Conservation (phyloP, 73 alveolate species). For the Paramecium sexaurelia region DNA sequence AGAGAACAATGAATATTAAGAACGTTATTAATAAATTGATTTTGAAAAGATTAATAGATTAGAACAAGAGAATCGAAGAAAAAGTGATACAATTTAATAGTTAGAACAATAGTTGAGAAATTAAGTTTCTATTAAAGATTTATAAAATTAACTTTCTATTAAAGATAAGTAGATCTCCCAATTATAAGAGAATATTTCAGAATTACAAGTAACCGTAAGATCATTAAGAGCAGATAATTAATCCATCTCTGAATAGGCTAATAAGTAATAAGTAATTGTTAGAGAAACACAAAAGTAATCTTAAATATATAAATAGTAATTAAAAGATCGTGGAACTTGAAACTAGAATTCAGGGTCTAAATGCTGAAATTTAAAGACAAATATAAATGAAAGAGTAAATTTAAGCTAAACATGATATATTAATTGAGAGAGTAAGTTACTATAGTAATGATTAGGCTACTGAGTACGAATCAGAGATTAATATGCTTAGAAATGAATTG, state of each 20-base stretch:
- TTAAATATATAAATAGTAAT: not conserved
- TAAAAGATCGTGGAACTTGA: not conserved
- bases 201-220: not conserved
- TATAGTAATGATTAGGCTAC: not conserved
- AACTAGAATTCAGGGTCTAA: not conserved
- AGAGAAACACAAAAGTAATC: constrained; percentile 37
- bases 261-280: not conserved
- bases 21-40: constrained; percentile 13
- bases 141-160: not conserved
- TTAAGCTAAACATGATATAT: not conserved
- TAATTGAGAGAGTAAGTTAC: not conserved
- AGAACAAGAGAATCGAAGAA: not conserved
- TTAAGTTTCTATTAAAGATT: not conserved
- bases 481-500: not conserved
- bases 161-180: not conserved
- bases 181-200: not conserved
- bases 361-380: not conserved
- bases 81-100: not conserved
- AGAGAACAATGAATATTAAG: constrained; percentile 18
- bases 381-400: not conserved
- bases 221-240: not conserved
- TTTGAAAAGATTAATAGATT: constrained; percentile 26
- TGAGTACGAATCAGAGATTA: constrained; percentile 3
- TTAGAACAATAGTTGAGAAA: not conserved
- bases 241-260: not conserved